Base-by-base conservation (phyloP, 495 filamentous ascomycete species). In the Amphirosellinia nigrospora region DNA sequence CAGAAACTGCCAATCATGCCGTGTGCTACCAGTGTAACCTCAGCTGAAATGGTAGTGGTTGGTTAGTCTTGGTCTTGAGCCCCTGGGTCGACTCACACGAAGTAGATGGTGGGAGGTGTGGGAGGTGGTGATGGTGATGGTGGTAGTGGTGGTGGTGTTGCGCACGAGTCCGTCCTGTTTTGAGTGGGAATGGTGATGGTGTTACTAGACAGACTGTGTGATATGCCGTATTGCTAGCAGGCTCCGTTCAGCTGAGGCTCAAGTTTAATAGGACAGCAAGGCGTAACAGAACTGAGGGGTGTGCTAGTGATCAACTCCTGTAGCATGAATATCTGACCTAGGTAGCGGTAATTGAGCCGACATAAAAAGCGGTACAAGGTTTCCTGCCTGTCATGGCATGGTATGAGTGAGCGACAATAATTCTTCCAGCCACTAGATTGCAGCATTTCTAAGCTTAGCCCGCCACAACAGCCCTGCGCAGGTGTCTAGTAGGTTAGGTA, bases 361-460 rank as follows among this genome's bases (percentile, higher is more conserved):
- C 36, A 38, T 53, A 34, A 50, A 50, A 62, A 52, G 45, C 7
- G 55, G 46, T 69, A 72, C 73, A 71, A 70, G 71, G 71, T 76
- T 76, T 56, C 43, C 28, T 69, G 55, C 56, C 39, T 61, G 26
- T 64, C 23, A 65, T 23, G 28, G 32, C 28, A 59, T 43, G 52
- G 62, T 38, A 62, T 39, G 38, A 68, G 50, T 28, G 26, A 67
- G 58, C n/a, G 70, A 62, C 45, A 62, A 67, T 74, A 78, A 78
- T 76, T 78, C 38, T 76, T 76, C 75, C 75, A 73, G 74, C 68
- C 68, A 72, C 70, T 74, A 39, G 68, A 68, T 67, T 70, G 62
- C 53, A 43, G 68, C 52, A 71, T 63, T 72, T 45, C 39, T 41
- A 61, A 39, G 56, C 43, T 16, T 52, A 46, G 46, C 63, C 63